Evolutionary conservation across 768 basidiomycete species (phyloP).

Genomic region (Termitomyces sp.): DNA sequence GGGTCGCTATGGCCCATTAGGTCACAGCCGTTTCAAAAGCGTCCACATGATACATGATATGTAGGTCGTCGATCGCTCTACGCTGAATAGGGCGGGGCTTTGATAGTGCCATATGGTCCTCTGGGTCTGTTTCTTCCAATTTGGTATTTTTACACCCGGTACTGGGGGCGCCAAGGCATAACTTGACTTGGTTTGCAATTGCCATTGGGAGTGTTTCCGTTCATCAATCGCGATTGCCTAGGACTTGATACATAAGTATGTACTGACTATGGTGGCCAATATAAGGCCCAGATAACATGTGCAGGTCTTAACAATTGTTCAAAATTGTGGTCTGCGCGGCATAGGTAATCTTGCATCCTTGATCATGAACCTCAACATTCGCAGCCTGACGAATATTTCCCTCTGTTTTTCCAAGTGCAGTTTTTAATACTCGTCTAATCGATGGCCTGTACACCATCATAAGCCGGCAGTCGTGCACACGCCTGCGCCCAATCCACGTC

Average conservation of each 20-base stretch:
- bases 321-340: background rate
- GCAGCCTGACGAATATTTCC: no score
- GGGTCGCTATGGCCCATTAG: no score
- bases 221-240: background rate
- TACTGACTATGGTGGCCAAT: no score
- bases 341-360: background rate
- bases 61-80: no score
- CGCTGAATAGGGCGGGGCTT: no score
- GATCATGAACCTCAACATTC: background rate
- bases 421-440: constrained; percentile 26
- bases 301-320: no score
- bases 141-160: constrained; percentile 20
- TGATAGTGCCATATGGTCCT: no score
- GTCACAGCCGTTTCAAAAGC: no score
- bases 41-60: no score
- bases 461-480: constrained; percentile 60
- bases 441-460: constrained; percentile 88
- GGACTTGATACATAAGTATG: no score
- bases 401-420: background rate
- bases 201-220: constrained; percentile 3
- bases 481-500: constrained; percentile 75
- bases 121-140: constrained; percentile 16
- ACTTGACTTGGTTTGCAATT: background rate
- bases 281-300: no score
- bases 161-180: constrained; percentile 19